Base-by-base conservation (phyloP, 75 land plant genomes). In the Picea glauca region DNA sequence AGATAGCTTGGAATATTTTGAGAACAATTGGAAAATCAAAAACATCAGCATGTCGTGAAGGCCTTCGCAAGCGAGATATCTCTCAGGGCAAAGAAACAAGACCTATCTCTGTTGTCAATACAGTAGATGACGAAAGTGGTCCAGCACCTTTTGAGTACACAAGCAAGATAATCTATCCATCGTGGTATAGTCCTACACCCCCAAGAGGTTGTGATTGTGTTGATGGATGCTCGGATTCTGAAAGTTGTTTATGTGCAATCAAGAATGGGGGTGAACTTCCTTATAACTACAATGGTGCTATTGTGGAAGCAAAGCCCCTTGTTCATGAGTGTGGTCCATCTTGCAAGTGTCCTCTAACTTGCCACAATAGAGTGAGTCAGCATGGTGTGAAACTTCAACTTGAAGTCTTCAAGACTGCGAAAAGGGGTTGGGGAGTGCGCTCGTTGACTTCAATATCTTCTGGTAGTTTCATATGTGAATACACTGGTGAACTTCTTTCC, bases 301-400 rank as follows among this genome's bases (percentile, higher is more conserved):
- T 96, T 75, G 84, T 94, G 59, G 84, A 88, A 79, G 93, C 84
- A 20, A 89, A 84, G 62, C 84, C 91, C 13, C 79, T 94, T 60
- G 93, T 94, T 5, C 94, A 87, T 77, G 99, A 96, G 77, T 96
- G 97, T 84, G 96, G 99, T 14, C 88, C 89, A 15, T 76, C 65
- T 58, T 96, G 99, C 87, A 85, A 80, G 43, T 96, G 99, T 75
- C 80, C 89, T 76, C 85, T 81, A 40, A 83, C 91, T 60, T 96
- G 99, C 76, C 80, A 85, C 74, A 93, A 92, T 65, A 83, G 97
- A 81, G 96, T 93, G 18, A 88, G 85, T 60, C 99, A 93, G 60
- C 79, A 84, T 12, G 95, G 98, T 58, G 77, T 91, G 12, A 90
- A 80, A 60, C 75, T 86, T 74, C 83, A 80, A 21, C 86, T 95